Evolutionary conservation across 495 filamentous ascomycete species (phyloP), one percentile per base, ranked within the genome.

Genomic region (Achaetomiella virescens): DNA sequence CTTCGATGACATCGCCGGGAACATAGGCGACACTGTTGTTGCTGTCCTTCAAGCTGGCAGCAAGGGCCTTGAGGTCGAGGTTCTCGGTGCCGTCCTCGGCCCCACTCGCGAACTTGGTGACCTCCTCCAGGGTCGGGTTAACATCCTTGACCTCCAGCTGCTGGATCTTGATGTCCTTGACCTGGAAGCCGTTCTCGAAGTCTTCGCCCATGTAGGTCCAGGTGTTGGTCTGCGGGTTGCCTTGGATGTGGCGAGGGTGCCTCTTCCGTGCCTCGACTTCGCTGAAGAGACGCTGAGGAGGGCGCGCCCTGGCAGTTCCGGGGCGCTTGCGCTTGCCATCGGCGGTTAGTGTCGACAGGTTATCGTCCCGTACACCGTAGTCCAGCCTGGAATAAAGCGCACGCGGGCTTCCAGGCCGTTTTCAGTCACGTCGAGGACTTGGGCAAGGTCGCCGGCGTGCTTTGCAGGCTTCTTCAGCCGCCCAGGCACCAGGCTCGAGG

Each of bases 91-190:
- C 95, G 65, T 97, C 92, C 50, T 95, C 92, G 29, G 81, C 83
- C 12, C 87, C 86, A 18, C 84, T 81, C n/a, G 91, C 85, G 70
- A 97, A 97, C 70, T 83, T 88, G 11, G 91, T 92, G 14, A 97
- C 93, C 67, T 99, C 95, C 69, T 97, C 93, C 29, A 99, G 76
- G 0, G 86, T 88, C 4, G 95, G 95, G 65, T 95, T 93, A 41
- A 97, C 95, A 63, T 91, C 84, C 64, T 89, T 89, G 22, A 89
- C 87, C 18, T 81, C 79, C 38, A 99, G 73, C 62, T 86, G 80
- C 60, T 90, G 88, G 48, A 97, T 84, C 62, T 91, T 93, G 76
- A 96, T 86, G 48, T 95, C 90, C 72, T 97, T 96, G 66, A 96
- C 83, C 31, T 92, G 82, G 73, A 95, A 97, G 11, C 95, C 95